Percentiles rank a stretch among this genome's conserved stretches.
phyloP scores from a whole-genome alignment of 208 protist genomes.

The Trypanosoma lewisi region DNA sequence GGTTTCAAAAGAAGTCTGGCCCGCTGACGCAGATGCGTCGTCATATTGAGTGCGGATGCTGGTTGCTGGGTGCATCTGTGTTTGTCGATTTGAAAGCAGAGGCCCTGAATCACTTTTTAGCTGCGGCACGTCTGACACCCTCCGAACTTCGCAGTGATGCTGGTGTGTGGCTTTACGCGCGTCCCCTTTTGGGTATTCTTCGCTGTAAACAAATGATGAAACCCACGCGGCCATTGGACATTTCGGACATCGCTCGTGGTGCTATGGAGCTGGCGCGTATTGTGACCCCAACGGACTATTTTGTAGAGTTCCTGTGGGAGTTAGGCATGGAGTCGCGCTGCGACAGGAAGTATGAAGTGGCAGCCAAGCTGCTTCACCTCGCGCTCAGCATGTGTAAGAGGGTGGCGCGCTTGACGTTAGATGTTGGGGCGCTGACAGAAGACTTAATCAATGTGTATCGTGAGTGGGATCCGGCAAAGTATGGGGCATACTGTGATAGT shows the following conservation, averaged over 20 bases:
- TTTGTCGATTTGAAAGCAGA: slow-evolving; percentile 58
- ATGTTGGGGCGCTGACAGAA: slow-evolving; percentile 58
- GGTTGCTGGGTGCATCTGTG: slow-evolving; percentile 49
- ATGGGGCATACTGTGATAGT: slow-evolving; percentile 35
- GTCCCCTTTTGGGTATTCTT: slow-evolving; percentile 75
- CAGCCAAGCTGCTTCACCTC: slow-evolving; percentile 49
- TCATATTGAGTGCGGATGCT: slow-evolving; percentile 73
- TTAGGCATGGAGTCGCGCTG: slow-evolving; percentile 58
- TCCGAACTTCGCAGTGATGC: slow-evolving; percentile 69
- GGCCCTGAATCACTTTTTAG: slow-evolving; percentile 56
- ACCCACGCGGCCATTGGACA: slow-evolving; percentile 67
- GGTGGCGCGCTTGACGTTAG: slow-evolving; percentile 50
- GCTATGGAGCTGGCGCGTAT: slow-evolving; percentile 70
- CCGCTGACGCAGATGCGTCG: slow-evolving; percentile 59
- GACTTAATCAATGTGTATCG: slow-evolving; percentile 73
- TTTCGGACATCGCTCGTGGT: slow-evolving; percentile 53
- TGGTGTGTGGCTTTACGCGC: slow-evolving; percentile 74
- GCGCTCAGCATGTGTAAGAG: slow-evolving; percentile 65
- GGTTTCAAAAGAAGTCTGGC: slow-evolving; percentile 52
- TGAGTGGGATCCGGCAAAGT: slow-evolving; percentile 55
- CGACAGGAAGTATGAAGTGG: slow-evolving; percentile 55
- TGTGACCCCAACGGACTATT: slow-evolving; percentile 75
- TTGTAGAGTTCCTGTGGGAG: slow-evolving; percentile 68
- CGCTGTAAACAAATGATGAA: slow-evolving; percentile 64
- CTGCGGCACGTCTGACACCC: slow-evolving; percentile 65